Evolutionary conservation across 257 asterid genomes (phyloP).

Genomic region (Forsythia suspensa): DNA sequence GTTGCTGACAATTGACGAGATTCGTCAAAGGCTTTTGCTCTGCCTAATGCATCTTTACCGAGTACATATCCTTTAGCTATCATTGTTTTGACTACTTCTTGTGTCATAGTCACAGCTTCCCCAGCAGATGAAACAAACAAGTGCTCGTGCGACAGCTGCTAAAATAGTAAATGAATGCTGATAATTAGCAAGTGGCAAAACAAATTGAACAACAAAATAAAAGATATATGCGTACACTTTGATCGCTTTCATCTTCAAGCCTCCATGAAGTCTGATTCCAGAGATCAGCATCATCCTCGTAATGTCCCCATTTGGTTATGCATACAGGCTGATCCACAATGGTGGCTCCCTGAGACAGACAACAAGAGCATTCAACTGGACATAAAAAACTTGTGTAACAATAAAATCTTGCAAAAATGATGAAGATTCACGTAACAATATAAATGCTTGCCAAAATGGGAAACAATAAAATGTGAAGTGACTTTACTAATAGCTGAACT

Average conservation of each 20-base stretch:
- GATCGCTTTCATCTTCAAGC: constrained; percentile 51
- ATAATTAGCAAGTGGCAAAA: not conserved
- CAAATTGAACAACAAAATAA: not conserved
- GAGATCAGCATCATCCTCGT: constrained; percentile 53
- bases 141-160: constrained; percentile 40
- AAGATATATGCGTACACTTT: constrained; percentile 36
- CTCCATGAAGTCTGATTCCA: constrained; percentile 80
- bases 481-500: too few relatives aligned
- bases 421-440: not conserved
- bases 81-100: constrained; percentile 87
- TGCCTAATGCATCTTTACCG: constrained; percentile 80
- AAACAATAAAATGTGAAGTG: not conserved
- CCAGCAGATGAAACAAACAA: constrained; percentile 71
- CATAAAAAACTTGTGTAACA: not conserved
- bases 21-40: constrained; percentile 82
- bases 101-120: constrained; percentile 80
- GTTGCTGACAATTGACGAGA: constrained; percentile 89
- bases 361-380: constrained; percentile 13
- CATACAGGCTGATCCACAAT: constrained; percentile 87
- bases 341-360: constrained; percentile 67
- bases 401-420: not conserved
- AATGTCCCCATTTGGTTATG: constrained; percentile 86
- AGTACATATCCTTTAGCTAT: constrained; percentile 69
- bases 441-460: not conserved
- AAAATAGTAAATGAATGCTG: not conserved